Percentiles rank a stretch among this genome's conserved stretches.
Evolutionary conservation across 345 rosid genomes (phyloP).

Genomic region (Carallia brachiata): DNA sequence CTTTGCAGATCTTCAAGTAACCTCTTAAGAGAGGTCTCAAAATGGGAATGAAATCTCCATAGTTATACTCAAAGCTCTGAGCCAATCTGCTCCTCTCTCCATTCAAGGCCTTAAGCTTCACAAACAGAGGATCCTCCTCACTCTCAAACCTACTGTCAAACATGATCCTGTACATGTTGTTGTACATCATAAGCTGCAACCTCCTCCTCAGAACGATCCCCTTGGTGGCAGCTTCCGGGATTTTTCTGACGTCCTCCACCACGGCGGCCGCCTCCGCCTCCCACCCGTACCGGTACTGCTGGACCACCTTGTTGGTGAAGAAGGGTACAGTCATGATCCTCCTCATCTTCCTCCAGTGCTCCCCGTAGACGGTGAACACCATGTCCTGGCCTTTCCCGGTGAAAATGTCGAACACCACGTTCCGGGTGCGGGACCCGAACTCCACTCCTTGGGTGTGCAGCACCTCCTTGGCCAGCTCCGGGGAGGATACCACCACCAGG

Average conservation of each 20-base stretch:
- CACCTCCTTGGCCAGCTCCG: slow-evolving; percentile 81
- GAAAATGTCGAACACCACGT: slow-evolving; percentile 94
- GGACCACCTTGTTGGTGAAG: slow-evolving; percentile 90
- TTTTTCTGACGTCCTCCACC: slow-evolving; percentile 73
- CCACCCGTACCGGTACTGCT: slow-evolving; percentile 69
- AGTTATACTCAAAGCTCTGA: slow-evolving; percentile 95
- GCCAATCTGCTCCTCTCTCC: slow-evolving; percentile 92
- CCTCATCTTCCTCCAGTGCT: slow-evolving; percentile 98
- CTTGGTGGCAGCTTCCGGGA: slow-evolving; percentile 61
- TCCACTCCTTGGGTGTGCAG: slow-evolving; percentile 92
- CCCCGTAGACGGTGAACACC: slow-evolving; percentile 99
- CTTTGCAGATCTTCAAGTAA: slow-evolving; percentile 83
- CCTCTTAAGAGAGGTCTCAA: slow-evolving; percentile 92
- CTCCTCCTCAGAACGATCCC: slow-evolving; percentile 75
- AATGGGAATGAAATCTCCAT: slow-evolving; percentile 94
- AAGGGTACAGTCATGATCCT: slow-evolving; percentile 99
- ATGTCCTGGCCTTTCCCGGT: slow-evolving; percentile 98
- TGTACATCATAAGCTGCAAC: slow-evolving; percentile 94
- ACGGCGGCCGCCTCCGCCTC: slow-evolving; percentile 70
- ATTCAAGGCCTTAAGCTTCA: slow-evolving; percentile 74
- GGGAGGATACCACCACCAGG: slow-evolving; percentile 89
- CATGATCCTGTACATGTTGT: slow-evolving; percentile 94
- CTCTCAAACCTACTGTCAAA: slow-evolving; percentile 90
- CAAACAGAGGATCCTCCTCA: slow-evolving; percentile 81
- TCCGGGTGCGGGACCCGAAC: slow-evolving; percentile 91